Base-by-base conservation (phyloP, 2,329 filamentous ascomycete genomes). In the Lasiodiplodia sp. region DNA sequence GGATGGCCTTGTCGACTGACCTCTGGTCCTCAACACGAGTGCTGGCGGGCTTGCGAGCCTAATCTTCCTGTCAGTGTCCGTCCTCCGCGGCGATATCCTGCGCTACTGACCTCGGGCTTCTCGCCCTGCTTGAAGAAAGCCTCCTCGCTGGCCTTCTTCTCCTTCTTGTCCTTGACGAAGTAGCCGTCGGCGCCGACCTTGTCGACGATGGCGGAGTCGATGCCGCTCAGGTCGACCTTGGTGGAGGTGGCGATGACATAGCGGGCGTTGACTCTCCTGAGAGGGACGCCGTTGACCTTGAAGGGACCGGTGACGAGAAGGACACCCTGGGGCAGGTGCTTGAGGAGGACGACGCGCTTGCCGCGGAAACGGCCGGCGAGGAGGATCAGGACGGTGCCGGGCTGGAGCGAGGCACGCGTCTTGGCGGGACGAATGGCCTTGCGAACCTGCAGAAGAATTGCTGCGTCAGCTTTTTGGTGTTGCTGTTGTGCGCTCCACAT, bases 81-180 rank as follows among this genome's bases (percentile, higher is more conserved):
- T 71, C 55, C 53, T 56, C 34, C 44, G 62, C 37, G 40, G 18
- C 38, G 31, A 16, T 21, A 18, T 57, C 52, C 49, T 47, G 67
- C 57, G 14, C 65, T 69, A 78, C 92, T 75, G 89, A 97, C 94
- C 93, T 97, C 89, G 82, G 93, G 88, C 91, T 97, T 97, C 91
- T 97, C 94, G 84, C 94, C 88, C 89, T 97, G 94, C 90, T 96
- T 94, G 91, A 98, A 97, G 91, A 99, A 99, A 83, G 94, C 93
- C 83, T 97, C 95, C 90, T 99, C 95, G 79, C 91, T 90, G 79
- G 92, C 91, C 92, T 97, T 97, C 88, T 97, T 93, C 86, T 94
- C 90, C 78, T 84, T 87, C 91, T 97, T 97, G 85, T 98, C 96
- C 82, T 92, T 91, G 81, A 92, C 92, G 88, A 99, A 99, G 92